A percentile compares a stretch with the other conserved stretches of the same genome.
These are phyloP conservation scores for Candida ponderosae DNA, from an alignment of 805 yeast species.

Conservation along the genomic window DNA sequence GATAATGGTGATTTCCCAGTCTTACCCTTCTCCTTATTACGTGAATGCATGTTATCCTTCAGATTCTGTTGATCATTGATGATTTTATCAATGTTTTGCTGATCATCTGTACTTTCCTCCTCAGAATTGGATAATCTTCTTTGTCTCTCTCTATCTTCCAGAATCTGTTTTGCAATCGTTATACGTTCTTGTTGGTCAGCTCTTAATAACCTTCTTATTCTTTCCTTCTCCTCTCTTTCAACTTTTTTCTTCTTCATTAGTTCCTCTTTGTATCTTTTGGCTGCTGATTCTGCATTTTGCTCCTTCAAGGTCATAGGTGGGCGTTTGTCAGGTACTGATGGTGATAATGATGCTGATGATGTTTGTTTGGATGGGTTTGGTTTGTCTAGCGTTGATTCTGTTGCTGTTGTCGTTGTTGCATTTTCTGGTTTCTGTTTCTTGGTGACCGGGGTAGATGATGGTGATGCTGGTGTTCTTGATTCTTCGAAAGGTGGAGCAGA, in stretches of 20 bases:
- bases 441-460: no score
- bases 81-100: constrained; percentile 15
- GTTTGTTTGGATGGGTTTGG: no score
- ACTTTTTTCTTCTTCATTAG: constrained; percentile 24
- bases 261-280: constrained; percentile 30
- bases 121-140: constrained; percentile 14
- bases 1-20: not conserved
- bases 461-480: constrained; percentile 4
- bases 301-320: constrained; percentile 25
- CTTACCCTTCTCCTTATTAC: constrained; percentile 1
- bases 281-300: constrained; percentile 31
- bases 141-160: constrained; percentile 10
- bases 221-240: constrained; percentile 43
- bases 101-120: constrained; percentile 19
- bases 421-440: no score
- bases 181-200: constrained; percentile 45
- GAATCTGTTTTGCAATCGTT: constrained; percentile 11
- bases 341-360: no score
- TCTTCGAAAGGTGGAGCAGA: constrained; percentile 8
- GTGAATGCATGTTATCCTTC: constrained; percentile 13
- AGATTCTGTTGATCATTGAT: constrained; percentile 11
- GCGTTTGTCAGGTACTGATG: not conserved
- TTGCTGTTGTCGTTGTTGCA: no score
- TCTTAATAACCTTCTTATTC: constrained; percentile 44
- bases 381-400: no score